Percentiles rank a stretch among this genome's conserved stretches.
Conservation (phyloP, 768 basidiomycete genomes). For the Neoboletus magnificus region DNA sequence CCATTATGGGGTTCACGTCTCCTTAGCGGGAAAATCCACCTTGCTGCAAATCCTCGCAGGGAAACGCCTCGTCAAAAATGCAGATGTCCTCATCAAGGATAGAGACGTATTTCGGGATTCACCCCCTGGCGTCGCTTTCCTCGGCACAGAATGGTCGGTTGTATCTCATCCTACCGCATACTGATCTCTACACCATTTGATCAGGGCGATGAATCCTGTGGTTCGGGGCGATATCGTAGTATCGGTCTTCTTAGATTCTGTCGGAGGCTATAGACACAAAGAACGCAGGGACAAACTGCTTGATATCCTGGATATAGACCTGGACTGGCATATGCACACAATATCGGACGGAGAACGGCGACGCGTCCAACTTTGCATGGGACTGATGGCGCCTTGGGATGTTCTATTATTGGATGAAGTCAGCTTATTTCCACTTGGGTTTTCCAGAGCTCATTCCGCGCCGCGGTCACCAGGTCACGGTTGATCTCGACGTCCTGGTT, state of each 20-base stretch:
- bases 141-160: constrained; percentile 90
- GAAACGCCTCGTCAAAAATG: constrained; percentile 68
- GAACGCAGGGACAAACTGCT: constrained; percentile 81
- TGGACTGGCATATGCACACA: constrained; percentile 94
- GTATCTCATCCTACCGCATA: not conserved
- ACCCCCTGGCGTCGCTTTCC: constrained; percentile 76
- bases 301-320: constrained; percentile 90
- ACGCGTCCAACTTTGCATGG: constrained; percentile 91
- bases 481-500: constrained; percentile 95
- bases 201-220: constrained; percentile 96
- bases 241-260: constrained; percentile 92
- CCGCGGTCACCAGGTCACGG: constrained; percentile 73
- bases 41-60: constrained; percentile 92
- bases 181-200: not conserved
- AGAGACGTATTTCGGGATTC: constrained; percentile 88
- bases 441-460: not conserved
- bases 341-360: constrained; percentile 97
- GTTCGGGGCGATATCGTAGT: constrained; percentile 92
- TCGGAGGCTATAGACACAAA: constrained; percentile 94
- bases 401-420: constrained; percentile 94
- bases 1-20: not conserved
- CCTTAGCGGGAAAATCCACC: constrained; percentile 89
- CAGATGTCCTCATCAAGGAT: constrained; percentile 69
- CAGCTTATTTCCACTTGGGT: constrained; percentile 3
- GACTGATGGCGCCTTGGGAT: constrained; percentile 94